Evolutionary conservation across 176 grass and related monocot genomes (phyloP), one percentile per base, ranked within the genome.

Genomic region (Typha latifolia): DNA sequence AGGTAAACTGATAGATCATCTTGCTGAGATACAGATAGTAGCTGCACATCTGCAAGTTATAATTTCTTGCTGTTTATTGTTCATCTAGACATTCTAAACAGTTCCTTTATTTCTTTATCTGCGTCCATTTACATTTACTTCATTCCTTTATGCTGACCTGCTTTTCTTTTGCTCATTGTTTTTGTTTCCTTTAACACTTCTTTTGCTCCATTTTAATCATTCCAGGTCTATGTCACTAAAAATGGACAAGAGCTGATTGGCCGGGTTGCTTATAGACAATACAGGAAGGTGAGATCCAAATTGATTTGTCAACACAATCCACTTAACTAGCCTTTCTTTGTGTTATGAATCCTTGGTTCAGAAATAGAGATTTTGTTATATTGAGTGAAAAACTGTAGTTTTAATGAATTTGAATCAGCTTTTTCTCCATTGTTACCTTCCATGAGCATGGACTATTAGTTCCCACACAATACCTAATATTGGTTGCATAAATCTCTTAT

Each of bases 161-260:
- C 27, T 29, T 29, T 29, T 29, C 27, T 3, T 29, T 29, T 29
- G 27, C 27, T 67, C 47, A 16, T 67, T 31, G 26, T 22, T 18
- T 68, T 68, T 49, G 0, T 68, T 18, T 68, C 12, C 12, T 14
- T 49, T 8, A 15, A 56, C 16, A 19, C 9, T 59, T 59, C 15
- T 57, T 56, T 15, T 21, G 9, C 18, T 43, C 37, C 9, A 10
- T 7, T 19, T 19, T 59, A 21, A 11, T 21, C 20, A 49, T 61
- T 89, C 67, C 82, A 96, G 92, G 80, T 91, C 74, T 96, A 96
- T 75, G 77, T 91, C 47, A 65, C 77, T 18, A 96, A 91, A 79
- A 78, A 80, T 70, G 92, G 92, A 12, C 67, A 91, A 66, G 92
- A 96, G 53, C 26, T 96, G 63, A 77, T 75, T 48, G 92, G 92